phyloP scores from a whole-genome alignment of 352 stramenopile species.

The Pythium vanterpoolii region DNA sequence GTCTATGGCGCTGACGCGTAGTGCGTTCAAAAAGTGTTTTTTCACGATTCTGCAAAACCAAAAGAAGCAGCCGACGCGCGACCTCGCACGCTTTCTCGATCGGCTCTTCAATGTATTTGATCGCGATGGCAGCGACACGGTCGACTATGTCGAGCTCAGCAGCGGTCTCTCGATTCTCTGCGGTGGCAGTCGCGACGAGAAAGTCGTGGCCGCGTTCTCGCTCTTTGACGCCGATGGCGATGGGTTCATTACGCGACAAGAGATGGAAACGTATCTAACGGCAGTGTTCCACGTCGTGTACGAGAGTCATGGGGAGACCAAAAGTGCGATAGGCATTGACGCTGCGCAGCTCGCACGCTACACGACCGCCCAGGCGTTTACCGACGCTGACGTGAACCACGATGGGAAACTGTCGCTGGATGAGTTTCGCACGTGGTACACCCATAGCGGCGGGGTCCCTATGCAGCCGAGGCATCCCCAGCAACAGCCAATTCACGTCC shows the following conservation, averaged over 20 bases:
- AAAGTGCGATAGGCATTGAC: constrained; percentile 44
- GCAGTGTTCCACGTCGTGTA: constrained; percentile 21
- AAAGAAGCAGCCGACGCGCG: constrained; percentile 42
- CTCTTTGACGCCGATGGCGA: constrained; percentile 83
- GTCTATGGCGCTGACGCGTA: constrained; percentile 53
- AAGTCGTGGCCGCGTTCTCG: constrained; percentile 74
- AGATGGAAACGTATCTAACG: constrained; percentile 79
- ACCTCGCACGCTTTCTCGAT: constrained; percentile 63
- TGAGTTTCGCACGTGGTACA: constrained; percentile 85
- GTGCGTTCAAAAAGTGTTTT: constrained; percentile 70
- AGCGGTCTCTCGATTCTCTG: constrained; percentile 77
- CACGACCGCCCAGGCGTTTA: constrained; percentile 81
- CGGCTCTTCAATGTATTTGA: constrained; percentile 81
- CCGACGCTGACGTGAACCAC: constrained; percentile 82
- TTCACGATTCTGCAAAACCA: constrained; percentile 59
- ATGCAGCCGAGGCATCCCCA: constrained; percentile 9
- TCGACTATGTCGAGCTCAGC: constrained; percentile 79
- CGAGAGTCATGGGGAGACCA: constrained; percentile 26
- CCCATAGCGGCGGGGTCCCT: constrained; percentile 4
- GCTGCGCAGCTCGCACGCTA: constrained; percentile 54
- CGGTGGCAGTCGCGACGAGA: constrained; percentile 66
- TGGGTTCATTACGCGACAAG: constrained; percentile 75
- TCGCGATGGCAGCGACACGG: constrained; percentile 49
- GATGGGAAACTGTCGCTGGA: constrained; percentile 73
- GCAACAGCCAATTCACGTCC: background rate